Conservation (phyloP, 2,329 filamentous ascomycete genomes). For the Fusarium multiceps region DNA sequence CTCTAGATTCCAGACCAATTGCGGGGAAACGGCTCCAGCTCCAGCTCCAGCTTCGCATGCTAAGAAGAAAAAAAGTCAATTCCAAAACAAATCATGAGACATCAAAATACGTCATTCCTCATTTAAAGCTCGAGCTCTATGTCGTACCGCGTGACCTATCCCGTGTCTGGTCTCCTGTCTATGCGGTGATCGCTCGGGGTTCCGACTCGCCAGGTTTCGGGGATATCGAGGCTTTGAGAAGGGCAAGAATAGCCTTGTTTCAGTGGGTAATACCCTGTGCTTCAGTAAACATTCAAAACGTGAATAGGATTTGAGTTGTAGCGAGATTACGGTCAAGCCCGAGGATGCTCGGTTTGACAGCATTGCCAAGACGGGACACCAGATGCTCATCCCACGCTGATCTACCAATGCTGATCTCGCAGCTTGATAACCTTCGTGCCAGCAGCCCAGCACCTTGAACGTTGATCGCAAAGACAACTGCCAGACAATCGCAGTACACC, state of each 20-base stretch:
- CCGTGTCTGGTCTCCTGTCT: not conserved
- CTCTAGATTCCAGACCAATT: constrained; percentile 14
- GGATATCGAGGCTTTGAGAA: constrained; percentile 29
- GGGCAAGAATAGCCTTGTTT: constrained; percentile 20
- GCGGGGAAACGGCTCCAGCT: constrained; percentile 17
- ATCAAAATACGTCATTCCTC: constrained; percentile 28
- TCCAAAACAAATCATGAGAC: constrained; percentile 16
- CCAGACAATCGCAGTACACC: constrained; percentile 22
- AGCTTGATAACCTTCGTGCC: not conserved
- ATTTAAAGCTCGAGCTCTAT: constrained; percentile 1
- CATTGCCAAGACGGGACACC: constrained; percentile 23
- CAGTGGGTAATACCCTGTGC: constrained; percentile 11
- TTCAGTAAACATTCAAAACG: constrained; percentile 3
- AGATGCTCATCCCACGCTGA: constrained; percentile 7
- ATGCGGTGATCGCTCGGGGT: constrained; percentile 29
- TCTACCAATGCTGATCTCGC: constrained; percentile 8
- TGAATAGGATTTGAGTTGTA: constrained; percentile 6
- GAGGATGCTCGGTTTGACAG: constrained; percentile 8
- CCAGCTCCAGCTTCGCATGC: not conserved
- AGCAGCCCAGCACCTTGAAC: not conserved
- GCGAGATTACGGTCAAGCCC: constrained; percentile 9
- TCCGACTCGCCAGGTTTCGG: constrained; percentile 26
- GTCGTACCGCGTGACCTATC: constrained; percentile 11
- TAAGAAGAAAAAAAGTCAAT: constrained; percentile 17
- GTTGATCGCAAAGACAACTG: constrained; percentile 5